Conservation (phyloP, 192 early-diverging fungal species). For the Podila minutissima region DNA sequence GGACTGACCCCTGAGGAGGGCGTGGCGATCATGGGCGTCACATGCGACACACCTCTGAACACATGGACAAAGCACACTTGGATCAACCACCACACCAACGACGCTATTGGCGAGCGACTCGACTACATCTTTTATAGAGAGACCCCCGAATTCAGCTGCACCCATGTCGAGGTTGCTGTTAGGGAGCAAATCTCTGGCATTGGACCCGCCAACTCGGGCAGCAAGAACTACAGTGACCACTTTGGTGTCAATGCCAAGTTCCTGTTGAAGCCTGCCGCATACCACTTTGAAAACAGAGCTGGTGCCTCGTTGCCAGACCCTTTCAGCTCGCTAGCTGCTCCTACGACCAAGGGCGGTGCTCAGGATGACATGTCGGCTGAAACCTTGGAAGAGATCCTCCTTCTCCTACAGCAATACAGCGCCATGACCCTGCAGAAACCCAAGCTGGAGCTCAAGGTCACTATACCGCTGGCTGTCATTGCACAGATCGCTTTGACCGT, state of each 20-base stretch:
- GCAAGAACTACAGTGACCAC: conserved; percentile 1
- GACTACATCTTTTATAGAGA: conserved; percentile 64
- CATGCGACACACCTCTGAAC: conserved; percentile 64
- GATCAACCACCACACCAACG: conserved; percentile 46
- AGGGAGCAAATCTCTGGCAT: conserved; percentile 41
- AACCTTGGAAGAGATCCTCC: neutral
- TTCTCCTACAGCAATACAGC: neutral
- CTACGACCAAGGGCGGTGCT: no score
- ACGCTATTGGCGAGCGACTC: conserved; percentile 55
- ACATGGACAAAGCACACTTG: conserved; percentile 57
- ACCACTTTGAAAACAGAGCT: neutral
- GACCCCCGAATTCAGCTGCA: conserved; percentile 54
- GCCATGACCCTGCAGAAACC: neutral
- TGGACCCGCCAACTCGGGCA: neutral
- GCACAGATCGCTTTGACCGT: neutral
- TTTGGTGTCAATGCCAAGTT: neutral
- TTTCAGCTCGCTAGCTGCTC: neutral
- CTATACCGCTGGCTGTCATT: neutral
- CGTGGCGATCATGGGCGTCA: conserved; percentile 59
- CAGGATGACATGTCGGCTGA: neutral
- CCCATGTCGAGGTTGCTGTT: conserved; percentile 33
- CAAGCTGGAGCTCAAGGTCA: neutral
- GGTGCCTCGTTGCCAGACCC: neutral
- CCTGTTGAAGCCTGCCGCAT: neutral
- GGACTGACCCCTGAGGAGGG: conserved; percentile 43